Percentiles rank a stretch among this genome's conserved stretches.
Evolutionary conservation across 1,139 yeast species (phyloP).

Genomic region (Candida sojae): DNA sequence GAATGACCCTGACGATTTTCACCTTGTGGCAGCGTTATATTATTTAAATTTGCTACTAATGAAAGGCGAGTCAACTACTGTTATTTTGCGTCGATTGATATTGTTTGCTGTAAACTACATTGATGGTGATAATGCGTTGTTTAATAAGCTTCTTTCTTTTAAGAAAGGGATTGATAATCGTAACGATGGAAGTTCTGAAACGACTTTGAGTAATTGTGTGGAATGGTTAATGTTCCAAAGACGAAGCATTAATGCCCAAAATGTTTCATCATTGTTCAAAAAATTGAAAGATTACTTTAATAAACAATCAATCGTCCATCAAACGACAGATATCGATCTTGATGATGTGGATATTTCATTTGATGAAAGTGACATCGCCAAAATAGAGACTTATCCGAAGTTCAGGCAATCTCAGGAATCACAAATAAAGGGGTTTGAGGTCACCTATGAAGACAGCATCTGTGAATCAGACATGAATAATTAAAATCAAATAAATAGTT

Average conservation of each 20-base stretch:
- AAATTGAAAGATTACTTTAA: constrained; percentile 1
- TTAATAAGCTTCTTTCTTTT: constrained; percentile 9
- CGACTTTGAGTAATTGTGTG: constrained; percentile 7
- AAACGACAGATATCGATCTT: background rate
- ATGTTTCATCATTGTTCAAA: background rate
- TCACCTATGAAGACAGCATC: constrained; percentile 2
- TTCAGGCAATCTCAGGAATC: background rate
- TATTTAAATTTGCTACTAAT: constrained; percentile 19
- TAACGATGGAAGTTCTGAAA: constrained; percentile 3
- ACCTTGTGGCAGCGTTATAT: constrained; percentile 9
- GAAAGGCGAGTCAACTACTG: constrained; percentile 25
- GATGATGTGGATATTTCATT: constrained; percentile 4
- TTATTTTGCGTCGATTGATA: constrained; percentile 23
- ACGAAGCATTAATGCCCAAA: background rate
- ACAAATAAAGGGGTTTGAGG: constrained; percentile 10
- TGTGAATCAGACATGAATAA: constrained; percentile 2
- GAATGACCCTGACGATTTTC: background rate
- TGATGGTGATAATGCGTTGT: constrained; percentile 12
- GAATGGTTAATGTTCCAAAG: constrained; percentile 14
- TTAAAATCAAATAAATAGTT: background rate
- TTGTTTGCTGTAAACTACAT: constrained; percentile 24
- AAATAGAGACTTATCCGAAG: constrained; percentile 6
- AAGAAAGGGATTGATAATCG: constrained; percentile 7
- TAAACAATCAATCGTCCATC: background rate
- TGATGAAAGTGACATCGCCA: constrained; percentile 4